Conservation (phyloP, 176 grass and related monocot species). For the Carex kokanica region DNA sequence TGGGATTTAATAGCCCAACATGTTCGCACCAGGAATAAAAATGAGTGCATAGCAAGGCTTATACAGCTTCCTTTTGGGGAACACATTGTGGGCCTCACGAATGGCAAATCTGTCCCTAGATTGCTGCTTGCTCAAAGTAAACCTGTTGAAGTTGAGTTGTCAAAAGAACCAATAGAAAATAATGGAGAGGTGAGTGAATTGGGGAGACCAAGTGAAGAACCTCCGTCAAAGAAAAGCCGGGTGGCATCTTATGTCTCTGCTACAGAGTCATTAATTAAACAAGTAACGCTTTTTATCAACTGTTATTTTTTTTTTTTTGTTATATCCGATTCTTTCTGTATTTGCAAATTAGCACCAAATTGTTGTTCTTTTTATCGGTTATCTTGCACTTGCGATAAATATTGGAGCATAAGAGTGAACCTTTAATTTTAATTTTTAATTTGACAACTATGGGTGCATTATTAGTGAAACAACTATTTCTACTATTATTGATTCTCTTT, state of each 20-base stretch:
- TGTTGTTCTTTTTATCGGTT: background rate
- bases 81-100: constrained; percentile 54
- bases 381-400: background rate
- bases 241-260: constrained; percentile 45
- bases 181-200: constrained; percentile 45
- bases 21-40: constrained; percentile 88
- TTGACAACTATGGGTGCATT: background rate
- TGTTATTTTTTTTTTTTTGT: background rate
- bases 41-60: constrained; percentile 90
- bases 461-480: background rate
- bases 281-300: constrained; percentile 36
- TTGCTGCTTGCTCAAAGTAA: constrained; percentile 39
- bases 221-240: constrained; percentile 53
- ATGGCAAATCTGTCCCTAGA: constrained; percentile 52
- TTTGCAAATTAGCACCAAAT: background rate
- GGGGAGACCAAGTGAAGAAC: constrained; percentile 51
- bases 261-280: constrained; percentile 68
- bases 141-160: constrained; percentile 34
- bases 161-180: constrained; percentile 41
- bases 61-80: constrained; percentile 94
- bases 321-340: background rate
- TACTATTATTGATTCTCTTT: constrained; percentile 30
- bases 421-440: background rate
- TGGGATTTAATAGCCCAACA: constrained; percentile 97
- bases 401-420: background rate